Conservation (phyloP, 148 eudicot species). For the Chenopodium suecicum region DNA sequence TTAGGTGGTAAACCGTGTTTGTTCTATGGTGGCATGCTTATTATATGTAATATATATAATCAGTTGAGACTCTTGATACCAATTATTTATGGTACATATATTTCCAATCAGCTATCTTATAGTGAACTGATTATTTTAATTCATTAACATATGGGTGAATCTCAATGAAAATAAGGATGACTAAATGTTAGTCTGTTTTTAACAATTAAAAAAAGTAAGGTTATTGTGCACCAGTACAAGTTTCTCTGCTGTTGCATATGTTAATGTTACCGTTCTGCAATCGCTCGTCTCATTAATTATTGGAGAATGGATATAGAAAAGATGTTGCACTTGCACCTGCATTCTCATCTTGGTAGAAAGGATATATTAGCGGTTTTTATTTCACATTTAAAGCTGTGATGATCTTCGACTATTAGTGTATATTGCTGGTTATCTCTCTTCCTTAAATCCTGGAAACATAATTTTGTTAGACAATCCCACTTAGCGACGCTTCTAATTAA, state of each 20-base stretch:
- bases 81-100: neutral
- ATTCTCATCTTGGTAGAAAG: neutral
- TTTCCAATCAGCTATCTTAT: neutral
- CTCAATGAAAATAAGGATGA: too few relatives aligned
- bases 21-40: neutral
- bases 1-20: too few relatives aligned
- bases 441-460: neutral
- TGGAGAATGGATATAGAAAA: neutral
- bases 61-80: neutral
- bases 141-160: neutral
- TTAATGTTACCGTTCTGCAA: neutral
- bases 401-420: neutral
- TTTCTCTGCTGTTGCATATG: neutral
- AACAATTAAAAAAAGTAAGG: too few relatives aligned
- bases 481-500: neutral
- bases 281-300: neutral
- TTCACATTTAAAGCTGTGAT: neutral
- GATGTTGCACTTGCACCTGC: constrained; percentile 7
- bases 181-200: too few relatives aligned
- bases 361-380: too few relatives aligned
- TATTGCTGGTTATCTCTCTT: neutral
- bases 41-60: neutral
- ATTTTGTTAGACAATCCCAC: neutral
- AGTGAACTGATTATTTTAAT: neutral
- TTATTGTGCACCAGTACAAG: neutral